These are phyloP conservation scores for Colletotrichum paranaense DNA, from an alignment of 2,329 filamentous ascomycete genomes.

Conservation along the genomic window DNA sequence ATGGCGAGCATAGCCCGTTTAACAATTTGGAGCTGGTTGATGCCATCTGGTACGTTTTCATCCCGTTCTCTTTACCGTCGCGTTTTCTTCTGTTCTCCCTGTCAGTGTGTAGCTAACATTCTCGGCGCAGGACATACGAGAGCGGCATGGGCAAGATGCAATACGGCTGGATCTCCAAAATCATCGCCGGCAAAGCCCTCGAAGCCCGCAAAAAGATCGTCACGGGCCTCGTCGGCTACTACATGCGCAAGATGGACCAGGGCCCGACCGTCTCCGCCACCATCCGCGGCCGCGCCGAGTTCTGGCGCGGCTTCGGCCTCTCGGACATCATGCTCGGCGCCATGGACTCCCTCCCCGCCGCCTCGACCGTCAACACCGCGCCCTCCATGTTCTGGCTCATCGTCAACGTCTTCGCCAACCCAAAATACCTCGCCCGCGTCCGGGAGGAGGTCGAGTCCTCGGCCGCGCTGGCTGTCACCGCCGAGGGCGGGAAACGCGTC, in stretches of 20 bases:
- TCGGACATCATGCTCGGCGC: slow-evolving; percentile 40
- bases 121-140: not conserved
- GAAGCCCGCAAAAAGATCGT: slow-evolving; percentile 39
- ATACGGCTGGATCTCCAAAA: slow-evolving; percentile 17
- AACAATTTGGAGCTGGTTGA: slow-evolving; percentile 27
- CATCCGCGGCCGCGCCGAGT: slow-evolving; percentile 41
- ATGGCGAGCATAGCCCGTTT: slow-evolving; percentile 56
- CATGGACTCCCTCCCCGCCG: slow-evolving; percentile 45
- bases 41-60: not conserved
- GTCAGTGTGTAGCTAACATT: not conserved
- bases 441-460: slow-evolving; percentile 44
- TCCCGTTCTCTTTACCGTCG: not conserved
- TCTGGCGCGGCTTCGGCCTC: slow-evolving; percentile 45
- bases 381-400: slow-evolving; percentile 52
- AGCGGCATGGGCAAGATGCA: slow-evolving; percentile 12
- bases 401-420: slow-evolving; percentile 42
- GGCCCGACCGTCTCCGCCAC: slow-evolving; percentile 42
- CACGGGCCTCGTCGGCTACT: slow-evolving; percentile 43
- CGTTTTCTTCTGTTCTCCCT: no score
- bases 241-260: slow-evolving; percentile 40
- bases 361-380: slow-evolving; percentile 48
- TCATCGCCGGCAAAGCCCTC: slow-evolving; percentile 41
- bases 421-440: slow-evolving; percentile 41
- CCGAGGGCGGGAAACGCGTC: slow-evolving; percentile 23
- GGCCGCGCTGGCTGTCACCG: slow-evolving; percentile 8